Conservation (phyloP, 768 basidiomycete species). For the Boletus huronensis region DNA sequence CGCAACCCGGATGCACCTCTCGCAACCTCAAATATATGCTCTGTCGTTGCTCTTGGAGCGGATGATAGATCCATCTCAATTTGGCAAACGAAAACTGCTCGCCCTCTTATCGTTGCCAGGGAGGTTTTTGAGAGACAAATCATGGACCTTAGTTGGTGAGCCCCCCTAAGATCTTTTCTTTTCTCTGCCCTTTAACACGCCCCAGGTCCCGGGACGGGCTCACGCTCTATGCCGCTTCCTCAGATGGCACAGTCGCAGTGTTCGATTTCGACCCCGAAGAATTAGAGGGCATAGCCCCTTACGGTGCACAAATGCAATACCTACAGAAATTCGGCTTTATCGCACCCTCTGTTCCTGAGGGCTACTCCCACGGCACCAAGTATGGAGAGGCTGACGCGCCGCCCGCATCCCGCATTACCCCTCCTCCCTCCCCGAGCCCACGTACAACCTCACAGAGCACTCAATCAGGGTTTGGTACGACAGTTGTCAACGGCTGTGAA, state of each 20-base stretch:
- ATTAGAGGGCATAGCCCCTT: slow-evolving; percentile 75
- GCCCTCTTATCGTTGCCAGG: slow-evolving; percentile 88
- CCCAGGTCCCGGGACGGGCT: slow-evolving; percentile 89
- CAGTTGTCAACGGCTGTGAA: slow-evolving; percentile 46
- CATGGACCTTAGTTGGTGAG: slow-evolving; percentile 93
- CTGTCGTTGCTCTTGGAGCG: slow-evolving; percentile 89
- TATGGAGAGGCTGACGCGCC: slow-evolving; percentile 21
- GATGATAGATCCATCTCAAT: slow-evolving; percentile 92
- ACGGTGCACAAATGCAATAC: slow-evolving; percentile 72
- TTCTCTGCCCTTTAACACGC: slow-evolving; percentile 7
- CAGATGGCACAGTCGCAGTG: slow-evolving; percentile 90
- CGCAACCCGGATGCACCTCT: slow-evolving; percentile 66
- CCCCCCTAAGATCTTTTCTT: background rate
- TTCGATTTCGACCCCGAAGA: slow-evolving; percentile 81
- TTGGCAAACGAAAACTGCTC: slow-evolving; percentile 91
- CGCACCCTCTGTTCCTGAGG: slow-evolving; percentile 62
- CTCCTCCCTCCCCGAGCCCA: slow-evolving; percentile 47
- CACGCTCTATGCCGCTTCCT: slow-evolving; percentile 90
- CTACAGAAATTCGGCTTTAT: slow-evolving; percentile 77
- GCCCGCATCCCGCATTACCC: slow-evolving; percentile 36
- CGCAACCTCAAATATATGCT: slow-evolving; percentile 80
- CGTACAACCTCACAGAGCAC: slow-evolving; percentile 30
- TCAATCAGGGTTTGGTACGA: slow-evolving; percentile 40
- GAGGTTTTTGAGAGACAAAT: slow-evolving; percentile 94
- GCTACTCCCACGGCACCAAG: slow-evolving; percentile 55